Percentiles rank a stretch among this genome's conserved stretches.
Evolutionary conservation across 257 asterid species (phyloP).

Genomic region (Vinca minor): DNA sequence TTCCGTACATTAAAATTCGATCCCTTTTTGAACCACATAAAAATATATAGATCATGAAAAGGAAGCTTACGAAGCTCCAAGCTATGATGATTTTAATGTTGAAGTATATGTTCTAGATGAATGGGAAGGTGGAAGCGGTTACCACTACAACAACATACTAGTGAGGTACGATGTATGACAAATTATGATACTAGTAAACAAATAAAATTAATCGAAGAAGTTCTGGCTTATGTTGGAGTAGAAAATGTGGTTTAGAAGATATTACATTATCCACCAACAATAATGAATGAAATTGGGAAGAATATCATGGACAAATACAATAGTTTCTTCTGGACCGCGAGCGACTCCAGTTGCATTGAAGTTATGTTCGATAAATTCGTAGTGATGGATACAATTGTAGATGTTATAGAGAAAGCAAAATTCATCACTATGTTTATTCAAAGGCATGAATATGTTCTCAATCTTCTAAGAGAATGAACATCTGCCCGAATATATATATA

Average conservation of each 20-base stretch:
- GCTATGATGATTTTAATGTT: too few species aligned
- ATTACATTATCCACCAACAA: slow-evolving; percentile 32
- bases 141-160: too few species aligned
- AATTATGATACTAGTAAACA: not conserved
- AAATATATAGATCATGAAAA: too few species aligned
- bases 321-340: slow-evolving; percentile 45
- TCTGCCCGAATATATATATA: slow-evolving; percentile 15
- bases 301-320: slow-evolving; percentile 26
- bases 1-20: too few species aligned
- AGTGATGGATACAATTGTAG: slow-evolving; percentile 13
- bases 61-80: too few species aligned
- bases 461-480: slow-evolving; percentile 18
- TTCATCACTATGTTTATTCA: slow-evolving; percentile 29
- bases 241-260: slow-evolving; percentile 38
- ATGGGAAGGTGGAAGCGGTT: too few species aligned
- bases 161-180: too few species aligned
- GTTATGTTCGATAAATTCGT: slow-evolving; percentile 45
- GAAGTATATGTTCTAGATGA: too few species aligned
- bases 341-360: slow-evolving; percentile 46
- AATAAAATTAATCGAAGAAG: slow-evolving; percentile 18
- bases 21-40: too few species aligned
- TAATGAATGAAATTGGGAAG: slow-evolving; percentile 42
- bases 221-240: slow-evolving; percentile 34
- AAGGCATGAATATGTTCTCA: slow-evolving; percentile 16
- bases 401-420: slow-evolving; percentile 34